Conservation (phyloP, 2,329 filamentous ascomycete species). For the Neocatenulostroma microsporum region DNA sequence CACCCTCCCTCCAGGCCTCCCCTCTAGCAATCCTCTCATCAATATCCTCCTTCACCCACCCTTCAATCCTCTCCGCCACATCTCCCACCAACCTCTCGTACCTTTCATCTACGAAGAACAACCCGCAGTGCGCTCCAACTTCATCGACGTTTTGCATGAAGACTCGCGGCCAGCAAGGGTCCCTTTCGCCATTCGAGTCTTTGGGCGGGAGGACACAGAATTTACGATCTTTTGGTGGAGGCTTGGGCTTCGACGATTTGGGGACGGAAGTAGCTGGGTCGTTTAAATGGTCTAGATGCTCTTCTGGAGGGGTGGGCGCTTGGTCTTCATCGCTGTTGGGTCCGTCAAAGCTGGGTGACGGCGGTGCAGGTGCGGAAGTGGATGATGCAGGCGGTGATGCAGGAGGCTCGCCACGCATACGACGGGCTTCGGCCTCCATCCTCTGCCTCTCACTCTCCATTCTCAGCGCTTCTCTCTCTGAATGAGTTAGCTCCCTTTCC, state of each 20-base stretch:
- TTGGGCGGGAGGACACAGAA: constrained; percentile 68
- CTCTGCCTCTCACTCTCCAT: constrained; percentile 23
- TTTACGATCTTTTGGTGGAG: constrained; percentile 53
- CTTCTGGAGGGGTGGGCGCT: no score
- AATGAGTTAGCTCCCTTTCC: constrained; percentile 22
- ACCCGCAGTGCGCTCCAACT: constrained; percentile 72
- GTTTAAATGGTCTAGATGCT: no score
- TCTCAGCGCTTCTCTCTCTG: constrained; percentile 23
- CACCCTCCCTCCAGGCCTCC: not conserved
- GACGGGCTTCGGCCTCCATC: constrained; percentile 25
- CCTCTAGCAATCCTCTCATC: constrained; percentile 2
- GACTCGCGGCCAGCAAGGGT: constrained; percentile 68
- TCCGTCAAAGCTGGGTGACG: no score
- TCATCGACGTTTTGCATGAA: constrained; percentile 80
- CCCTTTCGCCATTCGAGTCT: constrained; percentile 49
- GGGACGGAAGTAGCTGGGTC: constrained; percentile 6
- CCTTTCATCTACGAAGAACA: constrained; percentile 62
- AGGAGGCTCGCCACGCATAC: constrained; percentile 25
- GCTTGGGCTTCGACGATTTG: constrained; percentile 18
- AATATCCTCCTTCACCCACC: constrained; percentile 25
- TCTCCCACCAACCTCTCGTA: constrained; percentile 32
- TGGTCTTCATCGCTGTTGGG: no score
- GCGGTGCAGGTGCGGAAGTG: no score
- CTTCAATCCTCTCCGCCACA: constrained; percentile 29
- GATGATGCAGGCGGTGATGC: no score